A percentile compares a stretch with the other conserved stretches of the same genome.
These are phyloP conservation scores for Paratinospora sagittata DNA, from an alignment of 164 flowering plant species.

Conservation along the genomic window DNA sequence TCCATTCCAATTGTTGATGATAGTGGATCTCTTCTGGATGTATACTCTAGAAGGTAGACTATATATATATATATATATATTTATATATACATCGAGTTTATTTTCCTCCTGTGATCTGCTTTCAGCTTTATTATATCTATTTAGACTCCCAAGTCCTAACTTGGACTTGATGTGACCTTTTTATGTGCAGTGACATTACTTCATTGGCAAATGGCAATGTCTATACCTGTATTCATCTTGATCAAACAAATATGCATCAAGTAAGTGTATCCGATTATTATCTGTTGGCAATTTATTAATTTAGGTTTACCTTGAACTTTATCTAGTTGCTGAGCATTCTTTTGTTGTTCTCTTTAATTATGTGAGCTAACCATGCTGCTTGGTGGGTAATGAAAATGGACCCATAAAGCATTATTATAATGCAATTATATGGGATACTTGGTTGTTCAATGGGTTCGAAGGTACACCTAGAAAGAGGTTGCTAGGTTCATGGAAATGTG, in stretches of 20 bases:
- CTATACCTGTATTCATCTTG: conserved; percentile 25
- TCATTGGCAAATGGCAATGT: conserved; percentile 30
- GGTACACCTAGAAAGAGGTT: neutral
- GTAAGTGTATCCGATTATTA: conserved; percentile 16
- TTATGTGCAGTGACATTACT: conserved; percentile 30
- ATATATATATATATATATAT: neutral
- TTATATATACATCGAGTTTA: neutral
- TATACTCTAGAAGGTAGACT: conserved; percentile 26
- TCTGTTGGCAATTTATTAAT: neutral
- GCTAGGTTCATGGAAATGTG: neutral
- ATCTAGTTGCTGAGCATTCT: neutral
- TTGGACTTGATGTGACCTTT: conserved; percentile 3
- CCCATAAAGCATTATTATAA: neutral
- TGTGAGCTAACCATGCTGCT: neutral
- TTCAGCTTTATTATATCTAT: neutral
- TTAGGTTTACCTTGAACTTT: neutral
- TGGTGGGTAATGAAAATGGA: neutral
- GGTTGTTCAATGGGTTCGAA: neutral
- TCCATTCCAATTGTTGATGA: conserved; percentile 27
- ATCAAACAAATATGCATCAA: conserved; percentile 27
- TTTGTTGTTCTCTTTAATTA: neutral
- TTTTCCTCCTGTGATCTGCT: neutral
- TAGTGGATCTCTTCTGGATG: conserved; percentile 29
- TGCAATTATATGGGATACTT: neutral
- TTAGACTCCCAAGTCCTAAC: neutral